phyloP scores from a whole-genome alignment of 768 basidiomycete species.

The Terana coerulea region DNA sequence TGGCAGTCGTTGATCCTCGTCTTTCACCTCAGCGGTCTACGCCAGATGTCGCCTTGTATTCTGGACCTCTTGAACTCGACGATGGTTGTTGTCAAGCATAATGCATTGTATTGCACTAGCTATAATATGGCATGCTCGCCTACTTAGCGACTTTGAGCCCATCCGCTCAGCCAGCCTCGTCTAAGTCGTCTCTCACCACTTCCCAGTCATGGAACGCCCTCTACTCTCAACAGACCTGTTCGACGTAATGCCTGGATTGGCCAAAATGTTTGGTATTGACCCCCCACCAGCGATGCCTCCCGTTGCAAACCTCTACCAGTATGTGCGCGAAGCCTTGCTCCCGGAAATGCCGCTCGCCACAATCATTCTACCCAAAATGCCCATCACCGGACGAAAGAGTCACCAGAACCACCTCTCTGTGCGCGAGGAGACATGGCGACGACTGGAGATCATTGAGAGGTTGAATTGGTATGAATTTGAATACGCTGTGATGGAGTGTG shows the following conservation, averaged over 20 bases:
- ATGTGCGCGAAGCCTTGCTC: conserved; percentile 8
- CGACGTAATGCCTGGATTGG: neutral
- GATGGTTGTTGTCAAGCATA: too few relatives aligned
- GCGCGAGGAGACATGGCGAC: conserved; percentile 46
- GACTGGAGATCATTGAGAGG: conserved; percentile 44
- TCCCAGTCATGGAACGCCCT: too few relatives aligned
- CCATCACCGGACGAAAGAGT: conserved; percentile 33
- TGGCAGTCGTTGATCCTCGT: neutral
- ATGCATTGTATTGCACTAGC: too few relatives aligned
- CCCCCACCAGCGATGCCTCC: neutral
- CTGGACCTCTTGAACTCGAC: too few relatives aligned
- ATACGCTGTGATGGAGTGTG: conserved; percentile 36
- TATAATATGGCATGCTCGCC: too few relatives aligned
- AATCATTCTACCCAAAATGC: conserved; percentile 8
- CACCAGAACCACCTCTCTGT: conserved; percentile 39
- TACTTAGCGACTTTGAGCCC: too few relatives aligned
- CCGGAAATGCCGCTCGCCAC: conserved; percentile 17
- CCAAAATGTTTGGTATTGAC: neutral
- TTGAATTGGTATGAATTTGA: conserved; percentile 30
- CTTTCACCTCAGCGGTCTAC: neutral
- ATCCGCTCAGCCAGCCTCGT: too few relatives aligned
- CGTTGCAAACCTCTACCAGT: conserved; percentile 6
- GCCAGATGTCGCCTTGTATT: conserved; percentile 16
- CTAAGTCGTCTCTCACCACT: too few relatives aligned
- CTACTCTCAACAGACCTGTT: too few relatives aligned